These are phyloP conservation scores for Eutrema japonicum DNA, from an alignment of 345 rosid species.

Conservation along the genomic window DNA sequence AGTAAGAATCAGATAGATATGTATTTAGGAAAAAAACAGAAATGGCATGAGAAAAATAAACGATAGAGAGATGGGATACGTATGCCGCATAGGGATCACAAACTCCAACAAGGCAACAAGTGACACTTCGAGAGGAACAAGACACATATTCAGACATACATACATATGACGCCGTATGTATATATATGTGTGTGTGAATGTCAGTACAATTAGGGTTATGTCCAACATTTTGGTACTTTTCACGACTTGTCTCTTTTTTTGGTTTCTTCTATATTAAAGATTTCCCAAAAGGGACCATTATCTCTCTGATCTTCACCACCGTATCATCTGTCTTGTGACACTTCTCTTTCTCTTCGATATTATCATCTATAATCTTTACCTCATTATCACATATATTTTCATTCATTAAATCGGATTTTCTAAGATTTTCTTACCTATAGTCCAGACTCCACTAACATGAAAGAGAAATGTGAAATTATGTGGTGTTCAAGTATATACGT, in stretches of 20 bases:
- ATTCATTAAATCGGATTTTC: neutral
- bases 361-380: slow-evolving; percentile 28
- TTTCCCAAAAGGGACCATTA: slow-evolving; percentile 43
- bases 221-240: slow-evolving; percentile 43
- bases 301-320: slow-evolving; percentile 37
- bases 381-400: slow-evolving; percentile 30
- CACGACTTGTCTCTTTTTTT: slow-evolving; percentile 40
- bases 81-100: slow-evolving; percentile 44
- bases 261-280: slow-evolving; percentile 29
- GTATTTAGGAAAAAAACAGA: slow-evolving; percentile 31
- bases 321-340: slow-evolving; percentile 36
- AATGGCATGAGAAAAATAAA: slow-evolving; percentile 42
- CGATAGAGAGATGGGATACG: slow-evolving; percentile 45
- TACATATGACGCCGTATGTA: slow-evolving; percentile 18
- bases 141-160: slow-evolving; percentile 26
- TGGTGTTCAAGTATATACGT: slow-evolving; percentile 27
- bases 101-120: slow-evolving; percentile 13
- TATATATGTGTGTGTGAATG: slow-evolving; percentile 30
- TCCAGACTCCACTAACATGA: slow-evolving; percentile 12
- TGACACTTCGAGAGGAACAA: slow-evolving; percentile 36
- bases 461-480: slow-evolving; percentile 25
- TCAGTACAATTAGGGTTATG: slow-evolving; percentile 38
- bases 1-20: slow-evolving; percentile 31
- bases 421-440: slow-evolving; percentile 19
- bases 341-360: slow-evolving; percentile 27